A percentile compares a stretch with the other conserved stretches of the same genome.
phyloP scores from a whole-genome alignment of 2,329 filamentous ascomycete genomes.

The Exserohilum rostratum region DNA sequence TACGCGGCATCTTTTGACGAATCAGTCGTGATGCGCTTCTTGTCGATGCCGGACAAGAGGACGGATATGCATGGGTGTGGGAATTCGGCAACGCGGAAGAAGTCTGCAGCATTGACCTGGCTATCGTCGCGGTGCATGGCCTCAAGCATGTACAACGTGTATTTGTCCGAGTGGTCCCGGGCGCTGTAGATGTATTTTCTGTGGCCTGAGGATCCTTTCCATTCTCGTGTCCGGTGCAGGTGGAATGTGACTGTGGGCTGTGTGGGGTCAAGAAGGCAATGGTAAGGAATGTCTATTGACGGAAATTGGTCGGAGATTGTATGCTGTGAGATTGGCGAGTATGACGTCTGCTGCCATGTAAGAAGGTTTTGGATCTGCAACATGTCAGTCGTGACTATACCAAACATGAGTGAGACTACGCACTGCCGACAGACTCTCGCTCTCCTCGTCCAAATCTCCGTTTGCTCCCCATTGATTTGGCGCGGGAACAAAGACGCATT shows the following conservation, averaged over 20 bases:
- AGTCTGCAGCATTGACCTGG: constrained; percentile 43
- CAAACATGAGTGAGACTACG: constrained; percentile 3
- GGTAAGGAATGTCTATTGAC: constrained; percentile 43
- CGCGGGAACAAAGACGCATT: constrained; percentile 45
- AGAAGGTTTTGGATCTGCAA: constrained; percentile 44
- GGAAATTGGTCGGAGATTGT: constrained; percentile 42
- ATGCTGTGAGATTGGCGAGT: constrained; percentile 40
- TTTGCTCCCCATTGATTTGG: constrained; percentile 49
- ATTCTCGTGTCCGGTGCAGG: constrained; percentile 47
- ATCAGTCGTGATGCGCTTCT: constrained; percentile 30
- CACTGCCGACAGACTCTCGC: constrained; percentile 45
- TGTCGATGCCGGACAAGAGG: constrained; percentile 44
- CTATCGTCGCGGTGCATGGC: constrained; percentile 41
- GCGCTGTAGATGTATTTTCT: constrained; percentile 47
- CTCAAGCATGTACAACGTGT: constrained; percentile 46
- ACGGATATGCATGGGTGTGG: constrained; percentile 42
- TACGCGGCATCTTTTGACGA: constrained; percentile 41
- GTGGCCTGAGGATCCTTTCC: constrained; percentile 41
- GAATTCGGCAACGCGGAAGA: constrained; percentile 46
- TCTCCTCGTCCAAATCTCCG: constrained; percentile 47
- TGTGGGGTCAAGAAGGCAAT: constrained; percentile 41
- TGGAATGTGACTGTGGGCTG: constrained; percentile 43
- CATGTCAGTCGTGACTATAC: constrained; percentile 10
- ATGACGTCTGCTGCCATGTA: constrained; percentile 46
- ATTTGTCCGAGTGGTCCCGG: constrained; percentile 45